Evolutionary conservation across 768 basidiomycete species (phyloP).

Genomic region (Multifurca ochricompacta): DNA sequence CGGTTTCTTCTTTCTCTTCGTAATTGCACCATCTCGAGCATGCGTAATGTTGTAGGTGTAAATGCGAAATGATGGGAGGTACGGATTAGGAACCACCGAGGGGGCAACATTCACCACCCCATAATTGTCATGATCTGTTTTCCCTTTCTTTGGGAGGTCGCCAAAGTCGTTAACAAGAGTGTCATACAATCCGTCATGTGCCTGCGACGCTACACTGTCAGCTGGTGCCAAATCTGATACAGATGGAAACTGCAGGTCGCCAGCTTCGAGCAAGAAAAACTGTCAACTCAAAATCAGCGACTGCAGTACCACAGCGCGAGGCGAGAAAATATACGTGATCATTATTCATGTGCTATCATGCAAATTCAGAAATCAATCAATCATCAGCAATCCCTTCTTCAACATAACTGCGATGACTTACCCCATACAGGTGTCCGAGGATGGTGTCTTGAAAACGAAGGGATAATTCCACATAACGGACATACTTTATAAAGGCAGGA

Average conservation of each 20-base stretch:
- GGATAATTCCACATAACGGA: constrained; percentile 66
- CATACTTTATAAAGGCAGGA: constrained; percentile 42
- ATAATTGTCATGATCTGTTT: constrained; percentile 55
- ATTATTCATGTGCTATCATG: constrained; percentile 66
- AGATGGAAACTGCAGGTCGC: constrained; percentile 22
- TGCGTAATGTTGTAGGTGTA: constrained; percentile 74
- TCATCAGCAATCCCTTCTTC: constrained; percentile 26
- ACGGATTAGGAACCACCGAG: constrained; percentile 81
- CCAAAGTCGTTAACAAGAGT: constrained; percentile 58
- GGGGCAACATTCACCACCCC: constrained; percentile 75
- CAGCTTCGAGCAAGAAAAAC: constrained; percentile 31
- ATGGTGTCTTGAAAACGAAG: constrained; percentile 83
- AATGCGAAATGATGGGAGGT: constrained; percentile 71
- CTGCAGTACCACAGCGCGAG: constrained; percentile 2
- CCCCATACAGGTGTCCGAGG: constrained; percentile 78
- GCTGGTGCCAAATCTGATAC: constrained; percentile 12
- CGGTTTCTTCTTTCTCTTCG: constrained; percentile 13
- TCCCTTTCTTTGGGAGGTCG: constrained; percentile 45
- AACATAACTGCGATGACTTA: constrained; percentile 33
- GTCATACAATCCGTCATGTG: constrained; percentile 40
- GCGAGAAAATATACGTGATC: constrained; percentile 51
- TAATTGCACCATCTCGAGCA: neutral
- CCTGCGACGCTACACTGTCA: constrained; percentile 10
- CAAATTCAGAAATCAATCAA: too few species aligned
- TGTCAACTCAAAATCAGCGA: constrained; percentile 14